Conservation (phyloP, 2,329 filamentous ascomycete genomes). For the Acarospora socialis region DNA sequence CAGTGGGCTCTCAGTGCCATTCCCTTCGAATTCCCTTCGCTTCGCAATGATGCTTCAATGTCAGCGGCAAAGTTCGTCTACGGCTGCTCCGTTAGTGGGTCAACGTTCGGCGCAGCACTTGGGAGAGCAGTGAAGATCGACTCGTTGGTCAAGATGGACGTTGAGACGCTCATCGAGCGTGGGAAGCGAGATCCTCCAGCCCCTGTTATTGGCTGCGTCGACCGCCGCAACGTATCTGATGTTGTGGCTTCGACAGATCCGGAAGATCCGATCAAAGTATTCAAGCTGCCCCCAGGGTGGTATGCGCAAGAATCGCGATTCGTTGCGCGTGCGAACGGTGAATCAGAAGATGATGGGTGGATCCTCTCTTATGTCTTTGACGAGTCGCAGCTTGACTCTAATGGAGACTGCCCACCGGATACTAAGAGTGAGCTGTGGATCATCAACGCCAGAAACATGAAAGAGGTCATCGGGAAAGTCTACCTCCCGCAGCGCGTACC, state of each 20-base stretch:
- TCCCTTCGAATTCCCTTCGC: conserved; percentile 53
- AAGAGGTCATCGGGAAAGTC: conserved; percentile 43
- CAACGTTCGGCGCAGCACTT: conserved; percentile 44
- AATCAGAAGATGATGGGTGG: conserved; percentile 50
- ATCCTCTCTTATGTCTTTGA: conserved; percentile 57
- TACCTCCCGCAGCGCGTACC: conserved; percentile 51
- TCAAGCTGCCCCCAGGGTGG: conserved; percentile 45
- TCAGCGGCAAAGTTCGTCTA: conserved; percentile 46
- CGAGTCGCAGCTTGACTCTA: conserved; percentile 43
- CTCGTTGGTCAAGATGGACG: conserved; percentile 48
- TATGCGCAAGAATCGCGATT: conserved; percentile 57
- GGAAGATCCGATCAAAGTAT: conserved; percentile 46
- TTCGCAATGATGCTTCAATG: conserved; percentile 44
- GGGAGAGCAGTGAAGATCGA: conserved; percentile 55
- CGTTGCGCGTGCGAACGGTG: conserved; percentile 32
- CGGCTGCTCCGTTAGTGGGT: conserved; percentile 47
- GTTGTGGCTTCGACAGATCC: conserved; percentile 33
- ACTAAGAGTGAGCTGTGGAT: conserved; percentile 53
- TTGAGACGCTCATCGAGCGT: conserved; percentile 35
- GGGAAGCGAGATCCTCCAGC: conserved; percentile 34
- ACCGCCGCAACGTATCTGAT: conserved; percentile 39
- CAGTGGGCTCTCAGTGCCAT: conserved; percentile 53
- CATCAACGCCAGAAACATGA: conserved; percentile 50
- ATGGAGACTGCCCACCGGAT: conserved; percentile 30
- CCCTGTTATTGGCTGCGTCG: conserved; percentile 47